Evolutionary conservation across 495 filamentous ascomycete species (phyloP).

Genomic region (Delitschia confertaspora): DNA sequence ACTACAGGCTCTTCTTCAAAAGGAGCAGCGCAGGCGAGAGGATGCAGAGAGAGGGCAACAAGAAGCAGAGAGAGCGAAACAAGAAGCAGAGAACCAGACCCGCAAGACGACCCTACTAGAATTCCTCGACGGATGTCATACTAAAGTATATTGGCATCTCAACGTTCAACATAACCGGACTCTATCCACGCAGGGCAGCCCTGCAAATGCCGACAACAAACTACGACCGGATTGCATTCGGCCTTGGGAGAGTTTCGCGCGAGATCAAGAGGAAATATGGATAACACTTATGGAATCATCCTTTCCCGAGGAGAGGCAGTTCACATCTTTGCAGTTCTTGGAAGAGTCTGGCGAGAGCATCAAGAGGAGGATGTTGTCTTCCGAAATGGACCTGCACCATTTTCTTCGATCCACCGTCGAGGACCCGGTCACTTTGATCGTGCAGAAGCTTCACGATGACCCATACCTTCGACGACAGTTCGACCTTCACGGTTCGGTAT

Average conservation of each 20-base stretch:
- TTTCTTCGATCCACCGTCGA: conserved; percentile 13
- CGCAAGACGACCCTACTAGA: conserved; percentile 20
- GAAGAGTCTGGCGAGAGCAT: conserved; percentile 13
- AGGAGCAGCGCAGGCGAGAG: conserved; percentile 18
- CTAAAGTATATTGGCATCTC: conserved; percentile 10
- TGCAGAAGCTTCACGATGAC: conserved; percentile 7
- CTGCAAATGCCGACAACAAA: conserved; percentile 21
- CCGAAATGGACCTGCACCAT: conserved; percentile 7
- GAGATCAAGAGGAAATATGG: conserved; percentile 15
- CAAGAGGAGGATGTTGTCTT: conserved; percentile 3
- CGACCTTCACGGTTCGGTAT: conserved; percentile 12
- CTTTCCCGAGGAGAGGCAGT: conserved; percentile 14
- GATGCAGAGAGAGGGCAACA: conserved; percentile 10
- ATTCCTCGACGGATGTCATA: conserved; percentile 21
- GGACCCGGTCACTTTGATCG: conserved; percentile 11
- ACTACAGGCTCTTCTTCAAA: no score
- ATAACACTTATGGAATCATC: conserved; percentile 9
- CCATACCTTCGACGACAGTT: conserved; percentile 15
- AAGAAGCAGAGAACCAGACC: conserved; percentile 15
- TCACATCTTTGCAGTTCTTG: conserved; percentile 16
- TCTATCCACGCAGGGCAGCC: conserved; percentile 12
- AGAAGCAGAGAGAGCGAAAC: conserved; percentile 7
- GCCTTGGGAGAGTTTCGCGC: conserved; percentile 15
- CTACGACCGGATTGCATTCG: conserved; percentile 8
- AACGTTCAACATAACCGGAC: conserved; percentile 15